Percentiles rank a stretch among this genome's conserved stretches.
Conservation (phyloP, 2,329 filamentous ascomycete genomes). For the Neodidymelliopsis sp. region DNA sequence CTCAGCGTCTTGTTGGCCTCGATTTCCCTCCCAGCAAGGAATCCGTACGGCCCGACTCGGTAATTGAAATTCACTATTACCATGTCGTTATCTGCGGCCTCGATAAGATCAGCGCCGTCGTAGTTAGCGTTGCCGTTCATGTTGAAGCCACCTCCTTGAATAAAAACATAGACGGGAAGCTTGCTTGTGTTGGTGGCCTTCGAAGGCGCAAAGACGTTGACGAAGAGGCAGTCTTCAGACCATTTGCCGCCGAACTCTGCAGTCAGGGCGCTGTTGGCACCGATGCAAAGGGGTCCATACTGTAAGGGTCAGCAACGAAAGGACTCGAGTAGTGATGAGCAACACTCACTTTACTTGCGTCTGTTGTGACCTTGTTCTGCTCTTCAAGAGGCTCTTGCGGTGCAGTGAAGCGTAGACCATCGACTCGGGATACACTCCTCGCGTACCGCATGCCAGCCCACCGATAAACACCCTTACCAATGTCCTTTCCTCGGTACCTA, state of each 20-base stretch:
- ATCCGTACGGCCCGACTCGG: slow-evolving; percentile 51
- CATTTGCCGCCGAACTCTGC: slow-evolving; percentile 36
- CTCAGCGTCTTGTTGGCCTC: slow-evolving; percentile 36
- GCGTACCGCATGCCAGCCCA: slow-evolving; percentile 82
- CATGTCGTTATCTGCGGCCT: slow-evolving; percentile 41
- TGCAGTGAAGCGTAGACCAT: slow-evolving; percentile 65
- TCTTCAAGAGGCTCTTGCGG: slow-evolving; percentile 67
- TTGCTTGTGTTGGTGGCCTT: slow-evolving; percentile 42
- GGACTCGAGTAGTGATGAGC: background rate
- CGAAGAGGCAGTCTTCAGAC: slow-evolving; percentile 52
- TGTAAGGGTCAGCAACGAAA: slow-evolving; percentile 11
- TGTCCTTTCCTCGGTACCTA: slow-evolving; percentile 66
- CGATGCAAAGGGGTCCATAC: slow-evolving; percentile 47
- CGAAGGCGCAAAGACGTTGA: slow-evolving; percentile 49
- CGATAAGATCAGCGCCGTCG: slow-evolving; percentile 44
- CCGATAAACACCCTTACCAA: slow-evolving; percentile 66
- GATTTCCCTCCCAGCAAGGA: slow-evolving; percentile 45
- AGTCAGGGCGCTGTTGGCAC: slow-evolving; percentile 31
- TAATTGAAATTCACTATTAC: slow-evolving; percentile 53
- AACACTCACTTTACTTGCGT: slow-evolving; percentile 24
- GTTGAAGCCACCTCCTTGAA: slow-evolving; percentile 51
- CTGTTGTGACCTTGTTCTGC: slow-evolving; percentile 58
- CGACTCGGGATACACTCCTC: slow-evolving; percentile 38
- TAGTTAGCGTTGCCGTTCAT: slow-evolving; percentile 47
- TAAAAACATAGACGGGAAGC: slow-evolving; percentile 51